phyloP scores from a whole-genome alignment of 805 yeast genomes.

The Cyberlindnera euphorbiae region DNA sequence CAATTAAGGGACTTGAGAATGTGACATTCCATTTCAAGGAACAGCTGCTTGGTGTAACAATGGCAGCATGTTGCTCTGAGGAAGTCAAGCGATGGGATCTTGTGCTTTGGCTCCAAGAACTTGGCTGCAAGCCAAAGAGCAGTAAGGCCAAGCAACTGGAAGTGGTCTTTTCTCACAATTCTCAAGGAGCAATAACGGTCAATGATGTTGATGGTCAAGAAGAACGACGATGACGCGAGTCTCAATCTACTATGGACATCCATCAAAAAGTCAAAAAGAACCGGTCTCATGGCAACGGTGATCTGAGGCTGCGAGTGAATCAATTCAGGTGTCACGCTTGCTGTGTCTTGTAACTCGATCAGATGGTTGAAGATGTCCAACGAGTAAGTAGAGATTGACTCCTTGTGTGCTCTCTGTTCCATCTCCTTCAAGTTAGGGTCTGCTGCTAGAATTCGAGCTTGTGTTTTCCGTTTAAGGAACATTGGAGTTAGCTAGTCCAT shows the following conservation, averaged over 20 bases:
- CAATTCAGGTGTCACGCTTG: conserved; percentile 25
- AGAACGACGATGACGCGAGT: conserved; percentile 61
- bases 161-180: conserved; percentile 74
- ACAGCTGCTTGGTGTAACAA: conserved; percentile 49
- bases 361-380: conserved; percentile 35
- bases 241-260: conserved; percentile 63
- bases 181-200: conserved; percentile 85
- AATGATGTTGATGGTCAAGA: conserved; percentile 62
- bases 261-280: conserved; percentile 75
- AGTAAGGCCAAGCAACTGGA: conserved; percentile 81
- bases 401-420: conserved; percentile 44
- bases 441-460: conserved; percentile 29
- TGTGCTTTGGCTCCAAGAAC: conserved; percentile 61
- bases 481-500: conserved; percentile 20
- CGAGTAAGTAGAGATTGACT: conserved; percentile 40
- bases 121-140: conserved; percentile 90
- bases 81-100: conserved; percentile 49
- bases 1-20: conserved; percentile 59
- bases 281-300: conserved; percentile 58
- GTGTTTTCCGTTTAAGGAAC: conserved; percentile 21
- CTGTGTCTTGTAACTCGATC: conserved; percentile 28
- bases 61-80: conserved; percentile 53
- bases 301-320: conserved; percentile 37
- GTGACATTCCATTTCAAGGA: conserved; percentile 66
- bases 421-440: conserved; percentile 38